phyloP scores from a whole-genome alignment of 306 rosid species.

The Prosopis cineraria region DNA sequence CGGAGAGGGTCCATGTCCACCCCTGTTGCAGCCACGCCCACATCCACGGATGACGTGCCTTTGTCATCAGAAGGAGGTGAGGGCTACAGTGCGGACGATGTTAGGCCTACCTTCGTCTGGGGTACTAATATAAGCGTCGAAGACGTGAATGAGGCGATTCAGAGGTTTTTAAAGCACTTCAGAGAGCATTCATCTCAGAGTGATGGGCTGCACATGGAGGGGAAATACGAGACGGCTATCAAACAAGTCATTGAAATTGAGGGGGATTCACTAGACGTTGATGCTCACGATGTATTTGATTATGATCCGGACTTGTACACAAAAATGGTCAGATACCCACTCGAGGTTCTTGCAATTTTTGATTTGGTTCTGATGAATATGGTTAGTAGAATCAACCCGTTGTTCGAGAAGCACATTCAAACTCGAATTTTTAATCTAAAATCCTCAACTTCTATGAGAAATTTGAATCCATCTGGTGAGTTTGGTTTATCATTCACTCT shows the following conservation, averaged over 20 bases:
- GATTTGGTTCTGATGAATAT: conserved; percentile 94
- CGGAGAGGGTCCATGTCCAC: conserved; percentile 42
- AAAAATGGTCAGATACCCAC: conserved; percentile 93
- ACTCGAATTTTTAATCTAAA: conserved; percentile 86
- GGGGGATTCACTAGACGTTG: conserved; percentile 77
- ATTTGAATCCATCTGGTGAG: conserved; percentile 93
- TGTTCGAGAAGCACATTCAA: conserved; percentile 89
- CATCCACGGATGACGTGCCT: conserved; percentile 72
- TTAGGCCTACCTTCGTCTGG: conserved; percentile 88
- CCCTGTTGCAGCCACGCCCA: conserved; percentile 57
- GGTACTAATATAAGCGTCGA: conserved; percentile 95
- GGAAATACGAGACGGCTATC: conserved; percentile 77
- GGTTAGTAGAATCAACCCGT: conserved; percentile 75
- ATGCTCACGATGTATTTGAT: conserved; percentile 82
- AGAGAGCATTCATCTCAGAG: conserved; percentile 56
- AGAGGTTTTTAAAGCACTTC: conserved; percentile 76
- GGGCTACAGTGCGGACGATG: conserved; percentile 71
- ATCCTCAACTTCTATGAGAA: conserved; percentile 82
- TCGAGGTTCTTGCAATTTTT: conserved; percentile 93
- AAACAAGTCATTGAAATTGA: conserved; percentile 70
- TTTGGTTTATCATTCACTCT: neutral
- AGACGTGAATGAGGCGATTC: conserved; percentile 82
- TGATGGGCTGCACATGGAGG: conserved; percentile 62
- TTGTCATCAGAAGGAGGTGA: conserved; percentile 86
- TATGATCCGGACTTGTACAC: conserved; percentile 88